Evolutionary conservation across 1,284 basidiomycete genomes (phyloP), one percentile per base, ranked within the genome.

Genomic region (Mycena sp.): DNA sequence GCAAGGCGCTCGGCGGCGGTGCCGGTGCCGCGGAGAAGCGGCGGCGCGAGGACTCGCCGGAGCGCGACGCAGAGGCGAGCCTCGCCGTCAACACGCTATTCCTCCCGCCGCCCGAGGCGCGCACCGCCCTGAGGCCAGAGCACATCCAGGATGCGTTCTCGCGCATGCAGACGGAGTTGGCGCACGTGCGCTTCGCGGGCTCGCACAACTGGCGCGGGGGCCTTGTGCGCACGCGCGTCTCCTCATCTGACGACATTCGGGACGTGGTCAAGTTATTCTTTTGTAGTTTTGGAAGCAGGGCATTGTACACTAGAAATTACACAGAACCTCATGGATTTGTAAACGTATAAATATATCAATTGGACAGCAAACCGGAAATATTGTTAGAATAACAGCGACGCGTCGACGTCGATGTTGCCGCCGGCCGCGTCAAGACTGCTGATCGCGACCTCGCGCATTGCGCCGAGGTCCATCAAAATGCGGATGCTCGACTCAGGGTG

Each of bases 71-170:
- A 7, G 85, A 87, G 49, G 87, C 89, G 59, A 80, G 87, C 1
- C 78, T 90, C 6, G 90, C 89, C 7, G 82, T 85, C 10, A 89
- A 89, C 61, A 86, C 90, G 2, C 74, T 95, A 30, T 95, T 95
- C 75, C 78, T 94, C 21, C 87, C 89, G 1, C 93, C 94, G 3
- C 88, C 91, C 0, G 91, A 93, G 72, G 90, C 92, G 2, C 80
- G 92, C 48, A 93, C 89, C 11, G 87, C 93, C 0, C 77, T 96
- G 46, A 80, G 87, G 41, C 91, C 93, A 0, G 89, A 93, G 58
- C 94, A 96, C 73, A 94, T 96, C 14, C 89, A 94, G 69, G 93
- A 95, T 73, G 95, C 95, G 0, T 96, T 95, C 74, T 81, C 92
- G 1, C 82, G 92, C 65, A 95, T 96, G 87, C 94, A 96, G 76